Percentiles rank a stretch among this genome's conserved stretches.
Conservation (phyloP, 495 filamentous ascomycete genomes). For the Tuber magnatum region DNA sequence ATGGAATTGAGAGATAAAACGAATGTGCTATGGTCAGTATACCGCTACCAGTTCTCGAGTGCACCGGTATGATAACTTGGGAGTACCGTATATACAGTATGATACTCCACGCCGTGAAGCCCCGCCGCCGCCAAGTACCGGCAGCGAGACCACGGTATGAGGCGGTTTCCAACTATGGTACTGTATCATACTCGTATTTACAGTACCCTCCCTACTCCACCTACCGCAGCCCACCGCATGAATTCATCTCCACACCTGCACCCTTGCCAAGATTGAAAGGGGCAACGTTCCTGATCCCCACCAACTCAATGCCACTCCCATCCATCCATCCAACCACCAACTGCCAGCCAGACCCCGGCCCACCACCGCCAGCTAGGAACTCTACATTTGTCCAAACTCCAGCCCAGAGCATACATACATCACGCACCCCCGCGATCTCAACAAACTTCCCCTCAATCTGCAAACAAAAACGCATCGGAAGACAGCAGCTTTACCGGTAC, state of each 20-base stretch:
- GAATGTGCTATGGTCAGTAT: not conserved
- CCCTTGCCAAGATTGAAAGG: conserved; percentile 3
- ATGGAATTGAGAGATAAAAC: not conserved
- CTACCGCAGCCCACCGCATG: not conserved
- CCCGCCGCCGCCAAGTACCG: not conserved
- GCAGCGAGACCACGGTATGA: not conserved
- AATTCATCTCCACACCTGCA: not conserved
- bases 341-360: not conserved
- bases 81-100: not conserved
- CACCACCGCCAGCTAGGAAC: not conserved
- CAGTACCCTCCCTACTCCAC: too few species aligned
- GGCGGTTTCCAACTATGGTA: conserved; percentile 2
- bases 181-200: not conserved
- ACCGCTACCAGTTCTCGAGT: too few species aligned
- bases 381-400: not conserved
- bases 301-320: not conserved
- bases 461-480: conserved; percentile 5
- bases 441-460: conserved; percentile 1
- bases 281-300: not conserved
- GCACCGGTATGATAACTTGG: not conserved
- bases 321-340: conserved; percentile 1
- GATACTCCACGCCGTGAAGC: too few species aligned
- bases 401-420: not conserved
- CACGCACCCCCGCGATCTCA: not conserved
- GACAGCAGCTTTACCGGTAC: not conserved